phyloP scores from a whole-genome alignment of 2,329 filamentous ascomycete species.

The Cercospora sesami region DNA sequence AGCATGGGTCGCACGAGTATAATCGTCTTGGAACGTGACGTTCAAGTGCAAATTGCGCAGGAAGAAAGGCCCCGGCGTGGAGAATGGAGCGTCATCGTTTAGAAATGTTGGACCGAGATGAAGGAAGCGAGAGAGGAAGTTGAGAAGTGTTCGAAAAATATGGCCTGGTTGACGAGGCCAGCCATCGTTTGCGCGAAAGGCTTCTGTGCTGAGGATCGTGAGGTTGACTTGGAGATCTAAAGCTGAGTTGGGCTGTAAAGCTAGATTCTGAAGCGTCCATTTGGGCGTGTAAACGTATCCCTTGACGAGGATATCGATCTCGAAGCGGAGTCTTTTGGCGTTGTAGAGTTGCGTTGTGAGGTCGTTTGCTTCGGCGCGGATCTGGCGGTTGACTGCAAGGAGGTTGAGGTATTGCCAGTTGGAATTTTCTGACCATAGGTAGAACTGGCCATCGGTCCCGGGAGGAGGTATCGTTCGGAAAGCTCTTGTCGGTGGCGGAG shows the following conservation, averaged over 20 bases:
- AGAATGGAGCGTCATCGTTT: slow-evolving; percentile 8
- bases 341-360: slow-evolving; percentile 21
- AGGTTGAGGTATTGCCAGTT: slow-evolving; percentile 17
- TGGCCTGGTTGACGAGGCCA: slow-evolving; percentile 25
- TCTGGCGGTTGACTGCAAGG: slow-evolving; percentile 20
- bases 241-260: slow-evolving; percentile 9
- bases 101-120: slow-evolving; percentile 27
- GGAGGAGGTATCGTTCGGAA: slow-evolving; percentile 18
- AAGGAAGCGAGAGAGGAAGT: slow-evolving; percentile 30
- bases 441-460: slow-evolving; percentile 20
- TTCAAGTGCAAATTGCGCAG: slow-evolving; percentile 26
- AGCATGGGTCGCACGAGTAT: slow-evolving; percentile 29
- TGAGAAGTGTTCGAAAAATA: slow-evolving; percentile 24
- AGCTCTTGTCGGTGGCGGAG: slow-evolving; percentile 9
- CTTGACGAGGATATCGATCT: slow-evolving; percentile 30
- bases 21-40: slow-evolving; percentile 29
- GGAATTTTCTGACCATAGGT: slow-evolving; percentile 20
- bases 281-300: slow-evolving; percentile 30
- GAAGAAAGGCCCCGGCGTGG: slow-evolving; percentile 17
- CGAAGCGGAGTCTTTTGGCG: slow-evolving; percentile 12
- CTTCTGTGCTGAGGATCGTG: slow-evolving; percentile 31
- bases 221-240: slow-evolving; percentile 29
- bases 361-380: slow-evolving; percentile 26
- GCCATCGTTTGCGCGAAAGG: slow-evolving; percentile 27
- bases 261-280: slow-evolving; percentile 27